Evolutionary conservation across 2,329 filamentous ascomycete genomes (phyloP).

Genomic region (Aspergillus sp.): DNA sequence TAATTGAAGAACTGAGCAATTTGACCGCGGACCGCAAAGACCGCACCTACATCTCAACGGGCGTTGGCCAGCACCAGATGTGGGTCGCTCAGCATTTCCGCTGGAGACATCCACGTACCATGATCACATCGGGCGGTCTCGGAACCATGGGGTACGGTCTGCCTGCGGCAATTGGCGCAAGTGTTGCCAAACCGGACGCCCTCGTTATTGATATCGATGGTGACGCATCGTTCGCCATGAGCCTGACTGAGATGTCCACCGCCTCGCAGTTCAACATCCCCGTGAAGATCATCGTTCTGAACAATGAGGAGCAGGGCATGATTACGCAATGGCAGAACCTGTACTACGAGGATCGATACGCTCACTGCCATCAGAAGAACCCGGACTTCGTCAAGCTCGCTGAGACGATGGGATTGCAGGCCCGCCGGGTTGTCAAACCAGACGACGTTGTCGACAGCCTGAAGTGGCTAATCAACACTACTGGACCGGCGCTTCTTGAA

Average conservation of each 20-base stretch:
- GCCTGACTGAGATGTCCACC: conserved; percentile 63
- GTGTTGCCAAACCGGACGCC: conserved; percentile 73
- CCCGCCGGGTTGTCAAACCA: conserved; percentile 68
- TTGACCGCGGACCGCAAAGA: conserved; percentile 73
- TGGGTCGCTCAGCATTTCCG: conserved; percentile 93
- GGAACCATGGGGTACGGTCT: conserved; percentile 94
- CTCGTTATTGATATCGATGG: conserved; percentile 93
- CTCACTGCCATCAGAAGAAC: conserved; percentile 82
- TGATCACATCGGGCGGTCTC: conserved; percentile 91
- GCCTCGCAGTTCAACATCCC: conserved; percentile 88
- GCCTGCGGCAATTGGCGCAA: conserved; percentile 90
- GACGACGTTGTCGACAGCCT: conserved; percentile 69
- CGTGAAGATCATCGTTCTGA: conserved; percentile 82
- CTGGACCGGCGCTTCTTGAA: conserved; percentile 81
- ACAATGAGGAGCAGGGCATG: conserved; percentile 94
- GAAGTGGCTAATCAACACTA: conserved; percentile 74
- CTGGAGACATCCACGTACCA: conserved; percentile 82
- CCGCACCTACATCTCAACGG: conserved; percentile 79
- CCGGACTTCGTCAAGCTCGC: conserved; percentile 84
- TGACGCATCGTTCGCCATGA: conserved; percentile 78
- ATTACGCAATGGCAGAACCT: conserved; percentile 91
- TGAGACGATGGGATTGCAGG: conserved; percentile 4
- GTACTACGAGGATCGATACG: conserved; percentile 81
- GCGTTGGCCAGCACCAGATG: conserved; percentile 97
- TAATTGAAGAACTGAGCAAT: conserved; percentile 82